Evolutionary conservation across 495 filamentous ascomycete genomes (phyloP), one percentile per base, ranked within the genome.

Genomic region (Tuber melanosporum): DNA sequence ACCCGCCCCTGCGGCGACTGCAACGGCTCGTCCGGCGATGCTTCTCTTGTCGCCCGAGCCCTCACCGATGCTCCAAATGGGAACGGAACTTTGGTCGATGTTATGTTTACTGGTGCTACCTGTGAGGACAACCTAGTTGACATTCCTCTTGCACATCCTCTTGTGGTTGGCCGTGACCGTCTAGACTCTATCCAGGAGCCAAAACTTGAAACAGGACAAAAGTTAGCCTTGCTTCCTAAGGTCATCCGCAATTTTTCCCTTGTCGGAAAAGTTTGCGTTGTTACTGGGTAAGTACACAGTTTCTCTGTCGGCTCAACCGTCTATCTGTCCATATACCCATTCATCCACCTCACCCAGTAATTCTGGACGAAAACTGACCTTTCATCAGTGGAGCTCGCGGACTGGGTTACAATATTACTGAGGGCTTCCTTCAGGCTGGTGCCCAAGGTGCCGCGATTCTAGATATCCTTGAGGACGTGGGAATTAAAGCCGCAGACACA

Each of bases 321-420:
- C 22, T 26, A 62, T 62, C 22, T 32, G 14, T 62, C n/a, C 10
- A 62, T 26, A 12, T 62, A 26, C 10, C n/a, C 2, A 9, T n/a
- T n/a, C n/a, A 62, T 12, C 52, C 9, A 41, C 14, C 46, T 8
- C 8, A 78, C 10, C 46, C n/a, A 19, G 26, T 17, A 57, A 69
- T 70, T 62, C 42, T 22, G 32, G 36, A 71, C 71, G 85, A 78
- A 78, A 86, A 32, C 42, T 49, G 32, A 10, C 70, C 39, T 7
- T 57, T 10, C 43, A 71, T 76, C 77, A 92, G 91, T 81, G 92
- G 91, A 82, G 92, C 91, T 78, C 90, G 92, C 76, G 91, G 92
- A 77, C 86, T 94, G 36, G 92, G 92, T 75, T 90, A 90, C 85
- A 87, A 91, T 84, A 94, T 94, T 88, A 90, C 91, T 71, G 88